Percentiles rank a stretch among this genome's conserved stretches.
Evolutionary conservation across 495 filamentous ascomycete species (phyloP).

Genomic region (Stereocaulon alpinum): DNA sequence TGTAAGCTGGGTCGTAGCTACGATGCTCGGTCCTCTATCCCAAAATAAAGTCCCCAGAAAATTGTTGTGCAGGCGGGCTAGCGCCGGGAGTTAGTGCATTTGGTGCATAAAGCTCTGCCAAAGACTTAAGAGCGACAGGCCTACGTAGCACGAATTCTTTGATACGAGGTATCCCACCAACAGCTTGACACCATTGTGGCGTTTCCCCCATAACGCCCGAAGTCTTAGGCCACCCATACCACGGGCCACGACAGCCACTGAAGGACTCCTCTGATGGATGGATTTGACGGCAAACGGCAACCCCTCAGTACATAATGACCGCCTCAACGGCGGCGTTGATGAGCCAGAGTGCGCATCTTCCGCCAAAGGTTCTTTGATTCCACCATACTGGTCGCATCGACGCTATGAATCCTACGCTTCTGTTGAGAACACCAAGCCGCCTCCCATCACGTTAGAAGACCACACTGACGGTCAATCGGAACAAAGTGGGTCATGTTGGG

Average conservation of each 20-base stretch:
- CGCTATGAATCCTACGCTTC: conserved; percentile 39
- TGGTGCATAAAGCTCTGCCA: background rate
- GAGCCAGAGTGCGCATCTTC: background rate
- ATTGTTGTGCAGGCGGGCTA: too few relatives aligned
- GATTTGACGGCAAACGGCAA: conserved; percentile 27
- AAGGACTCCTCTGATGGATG: conserved; percentile 33
- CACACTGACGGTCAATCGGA: conserved; percentile 56
- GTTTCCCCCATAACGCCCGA: background rate
- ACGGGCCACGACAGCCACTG: background rate
- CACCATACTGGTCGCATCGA: conserved; percentile 43
- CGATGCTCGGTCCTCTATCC: too few relatives aligned
- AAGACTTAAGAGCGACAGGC: background rate
- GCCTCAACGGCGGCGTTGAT: background rate
- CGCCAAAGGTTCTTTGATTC: conserved; percentile 17
- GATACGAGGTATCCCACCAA: conserved; percentile 7
- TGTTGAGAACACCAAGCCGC: conserved; percentile 26
- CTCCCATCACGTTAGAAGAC: conserved; percentile 57
- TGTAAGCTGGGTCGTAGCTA: too few relatives aligned
- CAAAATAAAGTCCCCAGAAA: too few relatives aligned
- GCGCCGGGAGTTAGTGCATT: background rate
- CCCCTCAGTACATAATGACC: background rate
- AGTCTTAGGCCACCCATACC: background rate
- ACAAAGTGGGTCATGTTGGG: conserved; percentile 55
- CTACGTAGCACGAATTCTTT: background rate
- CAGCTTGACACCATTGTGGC: conserved; percentile 1